Evolutionary conservation across 1,284 basidiomycete genomes (phyloP).

Genomic region (Apiotrichum montevideense): DNA sequence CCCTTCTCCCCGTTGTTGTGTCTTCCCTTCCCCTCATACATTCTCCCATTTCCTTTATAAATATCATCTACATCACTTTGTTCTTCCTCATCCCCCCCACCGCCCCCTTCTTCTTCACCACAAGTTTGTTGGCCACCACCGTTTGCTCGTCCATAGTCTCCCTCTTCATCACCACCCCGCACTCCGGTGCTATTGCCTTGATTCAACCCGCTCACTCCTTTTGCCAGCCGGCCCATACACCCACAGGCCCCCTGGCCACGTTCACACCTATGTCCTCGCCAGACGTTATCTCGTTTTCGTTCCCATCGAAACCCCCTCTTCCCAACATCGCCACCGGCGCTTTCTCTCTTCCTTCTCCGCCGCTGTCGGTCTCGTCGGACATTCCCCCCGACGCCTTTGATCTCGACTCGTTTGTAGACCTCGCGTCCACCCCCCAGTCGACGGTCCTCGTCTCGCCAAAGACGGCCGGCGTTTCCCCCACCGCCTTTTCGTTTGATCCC

Average conservation of each 20-base stretch:
- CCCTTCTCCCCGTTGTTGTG: too few species aligned
- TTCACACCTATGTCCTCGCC: constrained; percentile 9
- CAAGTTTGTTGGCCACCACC: too few species aligned
- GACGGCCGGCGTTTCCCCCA: constrained; percentile 6
- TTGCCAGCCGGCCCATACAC: constrained; percentile 7
- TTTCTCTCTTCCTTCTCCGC: constrained; percentile 28
- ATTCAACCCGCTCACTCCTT: too few species aligned
- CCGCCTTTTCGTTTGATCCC: constrained; percentile 11
- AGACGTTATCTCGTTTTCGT: not conserved
- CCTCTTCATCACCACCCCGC: too few species aligned
- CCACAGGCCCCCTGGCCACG: not conserved
- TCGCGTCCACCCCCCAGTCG: constrained; percentile 19
- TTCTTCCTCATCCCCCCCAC: too few species aligned
- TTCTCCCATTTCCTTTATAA: too few species aligned
- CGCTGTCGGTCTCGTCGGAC: constrained; percentile 24
- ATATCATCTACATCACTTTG: too few species aligned
- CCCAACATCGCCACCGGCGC: not conserved
- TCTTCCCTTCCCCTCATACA: too few species aligned
- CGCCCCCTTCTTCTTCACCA: too few species aligned
- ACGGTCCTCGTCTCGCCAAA: constrained; percentile 32
- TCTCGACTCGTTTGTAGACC: constrained; percentile 20
- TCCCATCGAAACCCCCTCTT: constrained; percentile 2
- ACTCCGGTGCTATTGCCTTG: too few species aligned
- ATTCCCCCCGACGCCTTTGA: constrained; percentile 25
- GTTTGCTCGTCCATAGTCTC: too few species aligned